phyloP scores from a whole-genome alignment of 257 asterid genomes.

The Cynanchum wilfordii region DNA sequence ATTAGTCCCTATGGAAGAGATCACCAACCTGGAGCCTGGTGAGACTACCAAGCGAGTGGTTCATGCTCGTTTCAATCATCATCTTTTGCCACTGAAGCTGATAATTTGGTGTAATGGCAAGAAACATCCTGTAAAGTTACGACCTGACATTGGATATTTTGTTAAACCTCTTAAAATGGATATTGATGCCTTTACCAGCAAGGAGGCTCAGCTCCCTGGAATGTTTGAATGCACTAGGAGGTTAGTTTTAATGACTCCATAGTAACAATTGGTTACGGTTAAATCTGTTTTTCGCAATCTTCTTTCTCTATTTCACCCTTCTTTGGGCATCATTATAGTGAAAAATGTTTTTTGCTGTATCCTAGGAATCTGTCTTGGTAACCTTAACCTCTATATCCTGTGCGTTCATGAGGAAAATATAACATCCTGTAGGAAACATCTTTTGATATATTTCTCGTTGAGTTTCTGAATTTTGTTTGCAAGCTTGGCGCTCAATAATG shows the following conservation, averaged over 20 bases:
- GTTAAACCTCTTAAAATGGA: slow-evolving; percentile 83
- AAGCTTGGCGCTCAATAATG: no score
- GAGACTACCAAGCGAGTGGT: slow-evolving; percentile 46
- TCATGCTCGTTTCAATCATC: slow-evolving; percentile 86
- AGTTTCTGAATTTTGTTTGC: background rate
- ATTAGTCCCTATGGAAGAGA: slow-evolving; percentile 69
- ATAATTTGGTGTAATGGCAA: slow-evolving; percentile 53
- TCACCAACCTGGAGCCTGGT: slow-evolving; percentile 57
- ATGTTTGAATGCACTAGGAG: slow-evolving; percentile 82
- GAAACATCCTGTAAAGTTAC: slow-evolving; percentile 66
- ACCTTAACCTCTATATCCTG: background rate
- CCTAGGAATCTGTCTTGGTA: background rate
- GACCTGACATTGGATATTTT: slow-evolving; percentile 94
- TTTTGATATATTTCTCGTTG: background rate
- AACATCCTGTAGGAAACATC: background rate
- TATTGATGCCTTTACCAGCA: slow-evolving; percentile 47
- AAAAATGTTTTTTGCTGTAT: background rate
- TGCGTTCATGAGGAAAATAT: background rate
- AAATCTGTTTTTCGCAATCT: background rate
- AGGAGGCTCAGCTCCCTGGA: slow-evolving; percentile 86
- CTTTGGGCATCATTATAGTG: background rate
- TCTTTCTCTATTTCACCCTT: background rate
- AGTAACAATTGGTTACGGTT: background rate
- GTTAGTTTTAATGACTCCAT: slow-evolving; percentile 39
- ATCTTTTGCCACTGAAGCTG: slow-evolving; percentile 89